phyloP scores from a whole-genome alignment of 352 stramenopile genomes.

The Aphanomyces cochlioides region DNA sequence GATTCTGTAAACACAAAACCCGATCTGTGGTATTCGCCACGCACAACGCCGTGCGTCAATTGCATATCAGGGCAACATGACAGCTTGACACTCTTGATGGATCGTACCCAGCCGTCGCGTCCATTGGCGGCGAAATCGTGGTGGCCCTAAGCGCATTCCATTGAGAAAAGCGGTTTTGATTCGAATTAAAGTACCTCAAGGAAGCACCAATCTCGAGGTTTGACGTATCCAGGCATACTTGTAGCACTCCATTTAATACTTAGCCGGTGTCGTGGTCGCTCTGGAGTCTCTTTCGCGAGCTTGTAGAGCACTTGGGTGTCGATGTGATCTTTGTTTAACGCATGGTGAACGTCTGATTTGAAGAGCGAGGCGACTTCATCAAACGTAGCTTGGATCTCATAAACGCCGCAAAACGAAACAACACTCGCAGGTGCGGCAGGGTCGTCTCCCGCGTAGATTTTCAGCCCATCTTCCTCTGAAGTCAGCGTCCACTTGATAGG shows the following conservation, averaged over 20 bases:
- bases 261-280: conserved; percentile 40
- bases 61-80: conserved; percentile 56
- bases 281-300: conserved; percentile 38
- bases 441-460: conserved; percentile 17
- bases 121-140: conserved; percentile 60
- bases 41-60: conserved; percentile 46
- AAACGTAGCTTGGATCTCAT: conserved; percentile 12
- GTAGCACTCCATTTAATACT: conserved; percentile 63
- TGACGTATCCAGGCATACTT: conserved; percentile 30
- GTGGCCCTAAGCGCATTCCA: conserved; percentile 61
- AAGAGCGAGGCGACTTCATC: conserved; percentile 19
- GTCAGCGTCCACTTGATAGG: conserved; percentile 20
- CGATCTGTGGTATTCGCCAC: conserved; percentile 64
- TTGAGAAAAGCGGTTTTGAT: conserved; percentile 43
- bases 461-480: conserved; percentile 12
- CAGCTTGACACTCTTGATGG: conserved; percentile 66
- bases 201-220: conserved; percentile 5
- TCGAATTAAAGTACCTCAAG: background rate
- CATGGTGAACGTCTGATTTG: background rate
- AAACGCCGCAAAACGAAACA: conserved; percentile 1
- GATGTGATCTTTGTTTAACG: conserved; percentile 41
- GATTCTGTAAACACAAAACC: conserved; percentile 71
- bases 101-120: conserved; percentile 60
- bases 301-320: conserved; percentile 64
- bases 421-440: background rate